Conservation (phyloP, 305 asterid genomes). For the Fraxinus velutina region DNA sequence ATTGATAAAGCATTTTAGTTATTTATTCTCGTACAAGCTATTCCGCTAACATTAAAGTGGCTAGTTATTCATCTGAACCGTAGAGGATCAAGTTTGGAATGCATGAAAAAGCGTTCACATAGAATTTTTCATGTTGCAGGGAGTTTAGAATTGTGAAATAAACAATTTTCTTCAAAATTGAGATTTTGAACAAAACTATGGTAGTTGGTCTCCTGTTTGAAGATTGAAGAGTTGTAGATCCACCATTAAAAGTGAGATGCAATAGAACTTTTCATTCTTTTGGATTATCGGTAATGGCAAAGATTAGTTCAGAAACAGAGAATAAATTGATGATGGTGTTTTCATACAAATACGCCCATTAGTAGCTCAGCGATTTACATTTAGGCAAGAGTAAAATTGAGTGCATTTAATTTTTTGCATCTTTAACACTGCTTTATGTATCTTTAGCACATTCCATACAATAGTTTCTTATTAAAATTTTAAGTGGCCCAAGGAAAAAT, state of each 20-base stretch:
- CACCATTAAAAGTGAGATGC: not conserved
- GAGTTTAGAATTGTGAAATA: not conserved
- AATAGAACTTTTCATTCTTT: not conserved
- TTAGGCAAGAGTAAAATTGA: not conserved
- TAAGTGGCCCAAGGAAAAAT: not conserved
- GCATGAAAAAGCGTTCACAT: not conserved
- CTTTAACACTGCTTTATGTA: not conserved
- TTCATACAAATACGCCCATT: not conserved
- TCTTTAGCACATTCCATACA: not conserved
- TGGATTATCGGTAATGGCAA: not conserved
- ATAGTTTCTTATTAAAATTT: not conserved
- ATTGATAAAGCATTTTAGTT: not conserved
- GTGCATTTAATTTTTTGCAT: not conserved
- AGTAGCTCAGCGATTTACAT: not conserved
- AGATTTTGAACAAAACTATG: not conserved
- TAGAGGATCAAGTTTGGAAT: conserved; percentile 5
- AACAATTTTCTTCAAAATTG: not conserved
- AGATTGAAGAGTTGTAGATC: not conserved
- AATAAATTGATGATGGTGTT: not conserved
- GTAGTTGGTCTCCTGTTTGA: not conserved
- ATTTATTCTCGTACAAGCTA: not conserved
- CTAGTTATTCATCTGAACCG: not conserved
- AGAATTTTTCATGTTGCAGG: not conserved
- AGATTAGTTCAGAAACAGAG: not conserved
- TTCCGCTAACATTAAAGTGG: not conserved